Evolutionary conservation across 2,329 filamentous ascomycete species (phyloP).

Genomic region (Tolypocladium tundrense): DNA sequence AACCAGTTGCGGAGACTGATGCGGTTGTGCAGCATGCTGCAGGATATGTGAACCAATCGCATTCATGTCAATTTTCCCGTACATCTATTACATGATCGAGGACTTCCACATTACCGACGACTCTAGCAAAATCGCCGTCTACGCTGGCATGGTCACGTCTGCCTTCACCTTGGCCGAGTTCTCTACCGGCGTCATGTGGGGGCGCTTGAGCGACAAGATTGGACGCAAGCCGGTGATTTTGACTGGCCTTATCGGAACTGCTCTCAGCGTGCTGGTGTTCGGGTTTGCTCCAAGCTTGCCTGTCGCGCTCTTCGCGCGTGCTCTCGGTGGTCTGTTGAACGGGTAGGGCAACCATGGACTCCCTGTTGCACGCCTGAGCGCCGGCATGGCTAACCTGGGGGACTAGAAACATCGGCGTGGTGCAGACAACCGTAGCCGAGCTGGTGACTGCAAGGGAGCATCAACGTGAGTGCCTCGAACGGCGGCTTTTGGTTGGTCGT

Average conservation of each 20-base stretch:
- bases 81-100: slow-evolving; percentile 95
- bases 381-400: background rate
- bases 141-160: slow-evolving; percentile 92
- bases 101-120: slow-evolving; percentile 79
- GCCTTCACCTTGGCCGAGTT: slow-evolving; percentile 96
- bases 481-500: background rate
- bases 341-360: slow-evolving; percentile 43
- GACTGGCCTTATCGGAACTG: slow-evolving; percentile 81
- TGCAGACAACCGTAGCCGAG: slow-evolving; percentile 92
- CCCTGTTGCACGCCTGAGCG: background rate
- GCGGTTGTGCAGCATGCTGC: slow-evolving; percentile 57
- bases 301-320: slow-evolving; percentile 76
- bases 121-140: slow-evolving; percentile 73
- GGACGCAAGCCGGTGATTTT: slow-evolving; percentile 89
- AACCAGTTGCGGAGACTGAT: background rate
- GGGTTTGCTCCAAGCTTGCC: slow-evolving; percentile 78
- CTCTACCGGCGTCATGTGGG: slow-evolving; percentile 86
- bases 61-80: slow-evolving; percentile 99
- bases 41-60: slow-evolving; percentile 97
- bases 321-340: slow-evolving; percentile 83
- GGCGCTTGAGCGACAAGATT: slow-evolving; percentile 79
- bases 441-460: slow-evolving; percentile 88
- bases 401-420: slow-evolving; percentile 76
- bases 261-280: slow-evolving; percentile 84
- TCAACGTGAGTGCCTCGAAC: slow-evolving; percentile 53